Percentiles rank a stretch among this genome's conserved stretches.
These are phyloP conservation scores for Aspergillus incahuasiensis DNA, from an alignment of 495 filamentous ascomycete genomes.

Conservation along the genomic window DNA sequence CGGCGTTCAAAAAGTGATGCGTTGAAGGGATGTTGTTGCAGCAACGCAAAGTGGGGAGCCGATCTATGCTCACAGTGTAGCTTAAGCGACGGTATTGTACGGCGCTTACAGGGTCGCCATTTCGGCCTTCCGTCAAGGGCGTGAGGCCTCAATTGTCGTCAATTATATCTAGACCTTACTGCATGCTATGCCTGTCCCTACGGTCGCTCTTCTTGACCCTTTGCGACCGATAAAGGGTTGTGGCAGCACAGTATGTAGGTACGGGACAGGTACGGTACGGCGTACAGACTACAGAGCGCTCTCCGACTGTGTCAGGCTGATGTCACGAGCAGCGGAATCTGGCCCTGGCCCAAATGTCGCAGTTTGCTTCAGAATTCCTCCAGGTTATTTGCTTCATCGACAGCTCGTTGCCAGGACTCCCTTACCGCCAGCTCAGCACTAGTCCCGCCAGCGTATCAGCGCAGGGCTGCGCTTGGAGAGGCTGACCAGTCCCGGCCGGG, in stretches of 20 bases:
- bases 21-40: conserved; percentile 50
- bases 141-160: background rate
- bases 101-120: background rate
- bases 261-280: background rate
- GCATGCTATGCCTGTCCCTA: background rate
- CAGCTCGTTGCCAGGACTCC: conserved; percentile 44
- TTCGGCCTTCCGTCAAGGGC: background rate
- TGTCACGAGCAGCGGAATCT: conserved; percentile 3
- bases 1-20: conserved; percentile 42
- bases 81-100: conserved; percentile 24
- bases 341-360: background rate
- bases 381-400: background rate
- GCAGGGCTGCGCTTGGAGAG: conserved; percentile 1
- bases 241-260: background rate
- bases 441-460: conserved; percentile 13
- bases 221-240: background rate
- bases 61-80: conserved; percentile 33
- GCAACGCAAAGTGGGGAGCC: conserved; percentile 47
- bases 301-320: conserved; percentile 7
- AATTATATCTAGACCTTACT: background rate
- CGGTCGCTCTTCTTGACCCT: background rate
- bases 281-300: background rate
- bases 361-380: background rate
- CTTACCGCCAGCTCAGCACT: conserved; percentile 39
- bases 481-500: conserved; percentile 11